A percentile compares a stretch with the other conserved stretches of the same genome.
Conservation (phyloP, 2,329 filamentous ascomycete genomes). For the Microsporum ferrugineum region DNA sequence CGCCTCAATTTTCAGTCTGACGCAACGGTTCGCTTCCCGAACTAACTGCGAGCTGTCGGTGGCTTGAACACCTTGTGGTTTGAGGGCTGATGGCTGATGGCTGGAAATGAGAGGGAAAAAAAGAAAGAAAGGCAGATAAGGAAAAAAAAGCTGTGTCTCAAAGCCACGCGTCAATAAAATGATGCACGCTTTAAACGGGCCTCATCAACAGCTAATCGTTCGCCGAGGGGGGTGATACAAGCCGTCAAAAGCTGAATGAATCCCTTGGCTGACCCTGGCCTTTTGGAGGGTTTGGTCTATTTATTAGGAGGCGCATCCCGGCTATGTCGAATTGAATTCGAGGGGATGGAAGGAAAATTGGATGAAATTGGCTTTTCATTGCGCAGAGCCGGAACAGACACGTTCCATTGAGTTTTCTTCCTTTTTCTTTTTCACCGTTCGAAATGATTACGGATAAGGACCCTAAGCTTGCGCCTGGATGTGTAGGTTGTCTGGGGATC, state of each 20-base stretch:
- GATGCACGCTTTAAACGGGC: background rate
- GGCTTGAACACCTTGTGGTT: background rate
- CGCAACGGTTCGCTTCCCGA: background rate
- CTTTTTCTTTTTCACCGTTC: background rate
- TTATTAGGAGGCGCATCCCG: background rate
- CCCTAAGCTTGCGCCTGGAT: too few species aligned
- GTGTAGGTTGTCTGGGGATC: background rate
- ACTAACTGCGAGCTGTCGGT: background rate
- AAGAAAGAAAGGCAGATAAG: background rate
- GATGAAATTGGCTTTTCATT: background rate
- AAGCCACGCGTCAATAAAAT: background rate
- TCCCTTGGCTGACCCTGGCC: too few species aligned
- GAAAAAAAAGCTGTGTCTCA: background rate
- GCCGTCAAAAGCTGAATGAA: background rate
- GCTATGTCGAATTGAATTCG: too few species aligned
- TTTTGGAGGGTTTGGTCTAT: background rate
- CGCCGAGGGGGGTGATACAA: background rate
- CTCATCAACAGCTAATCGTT: background rate
- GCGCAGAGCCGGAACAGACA: background rate
- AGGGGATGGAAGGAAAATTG: too few species aligned
- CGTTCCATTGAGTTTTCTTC: background rate
- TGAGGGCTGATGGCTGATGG: too few species aligned
- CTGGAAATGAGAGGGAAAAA: too few species aligned
- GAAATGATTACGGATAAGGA: background rate
- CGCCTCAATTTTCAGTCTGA: background rate